Conservation (phyloP, 2,329 filamentous ascomycete species). For the Microdochium trichocladiopsis region DNA sequence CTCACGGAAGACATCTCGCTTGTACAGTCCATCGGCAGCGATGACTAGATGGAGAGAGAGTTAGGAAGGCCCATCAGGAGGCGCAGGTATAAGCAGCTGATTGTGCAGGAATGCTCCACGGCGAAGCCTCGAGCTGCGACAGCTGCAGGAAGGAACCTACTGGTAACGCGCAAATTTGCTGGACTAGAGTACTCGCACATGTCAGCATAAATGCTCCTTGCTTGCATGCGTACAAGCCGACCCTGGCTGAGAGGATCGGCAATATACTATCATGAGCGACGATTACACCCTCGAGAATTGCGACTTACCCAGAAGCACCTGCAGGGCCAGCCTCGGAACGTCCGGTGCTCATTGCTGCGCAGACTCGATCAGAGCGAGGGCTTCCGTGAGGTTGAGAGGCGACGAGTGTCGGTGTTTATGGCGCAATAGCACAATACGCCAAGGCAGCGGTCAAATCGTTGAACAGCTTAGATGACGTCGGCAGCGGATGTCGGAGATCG, state of each 20-base stretch:
- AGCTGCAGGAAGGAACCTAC: slow-evolving; percentile 50
- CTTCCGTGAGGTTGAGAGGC: background rate
- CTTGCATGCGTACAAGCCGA: no score
- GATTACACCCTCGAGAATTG: no score
- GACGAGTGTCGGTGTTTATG: no score
- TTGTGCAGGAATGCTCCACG: no score
- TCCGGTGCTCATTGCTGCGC: slow-evolving; percentile 27
- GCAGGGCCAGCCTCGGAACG: slow-evolving; percentile 51
- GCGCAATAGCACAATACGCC: background rate
- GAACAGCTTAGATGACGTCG: background rate
- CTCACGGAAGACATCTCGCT: slow-evolving; percentile 98
- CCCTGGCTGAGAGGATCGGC: no score
- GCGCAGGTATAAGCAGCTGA: background rate
- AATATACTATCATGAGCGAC: no score
- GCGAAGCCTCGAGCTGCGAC: no score
- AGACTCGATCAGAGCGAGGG: background rate
- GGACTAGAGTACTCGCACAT: no score
- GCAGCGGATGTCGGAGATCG: background rate
- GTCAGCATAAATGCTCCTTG: no score
- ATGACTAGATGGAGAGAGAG: slow-evolving; percentile 60
- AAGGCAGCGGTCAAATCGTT: background rate
- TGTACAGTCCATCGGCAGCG: slow-evolving; percentile 96
- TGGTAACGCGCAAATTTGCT: slow-evolving; percentile 81
- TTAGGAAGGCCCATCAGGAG: slow-evolving; percentile 23
- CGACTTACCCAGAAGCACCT: background rate